phyloP scores from a whole-genome alignment of 2,329 filamentous ascomycete species.

The Diplodia scrobiculata region DNA sequence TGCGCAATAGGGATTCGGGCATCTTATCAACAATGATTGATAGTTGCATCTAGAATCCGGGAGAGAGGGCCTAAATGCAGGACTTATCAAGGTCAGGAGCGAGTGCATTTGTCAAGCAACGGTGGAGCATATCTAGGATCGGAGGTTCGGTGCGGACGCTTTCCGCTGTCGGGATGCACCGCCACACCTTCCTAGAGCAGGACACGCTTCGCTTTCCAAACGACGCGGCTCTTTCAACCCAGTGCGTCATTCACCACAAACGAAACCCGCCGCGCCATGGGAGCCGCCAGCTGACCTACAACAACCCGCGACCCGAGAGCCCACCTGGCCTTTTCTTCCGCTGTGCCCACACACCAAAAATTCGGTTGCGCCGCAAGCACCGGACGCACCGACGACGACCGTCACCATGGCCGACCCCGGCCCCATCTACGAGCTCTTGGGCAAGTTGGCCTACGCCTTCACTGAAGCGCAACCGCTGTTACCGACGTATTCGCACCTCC shows the following conservation, averaged over 20 bases:
- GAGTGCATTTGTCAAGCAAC: slow-evolving; percentile 20
- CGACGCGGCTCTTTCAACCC: slow-evolving; percentile 13
- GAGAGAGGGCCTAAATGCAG: background rate
- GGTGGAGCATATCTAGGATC: slow-evolving; percentile 13
- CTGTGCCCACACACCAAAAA: background rate
- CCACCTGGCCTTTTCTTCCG: background rate
- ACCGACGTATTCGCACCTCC: slow-evolving; percentile 62
- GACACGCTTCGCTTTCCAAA: slow-evolving; percentile 16
- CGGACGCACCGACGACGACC: slow-evolving; percentile 9
- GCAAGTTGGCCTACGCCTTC: slow-evolving; percentile 50
- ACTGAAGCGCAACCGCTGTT: slow-evolving; percentile 47
- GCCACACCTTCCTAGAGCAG: background rate
- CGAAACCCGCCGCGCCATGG: background rate
- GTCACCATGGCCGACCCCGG: slow-evolving; percentile 32
- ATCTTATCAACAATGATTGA: slow-evolving; percentile 2
- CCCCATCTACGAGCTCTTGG: slow-evolving; percentile 41
- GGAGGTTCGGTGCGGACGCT: slow-evolving; percentile 9
- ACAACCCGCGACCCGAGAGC: background rate
- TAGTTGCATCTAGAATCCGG: background rate
- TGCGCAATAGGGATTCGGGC: background rate
- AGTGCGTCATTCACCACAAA: background rate
- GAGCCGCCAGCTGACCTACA: background rate
- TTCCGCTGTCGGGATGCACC: slow-evolving; percentile 4
- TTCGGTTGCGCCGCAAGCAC: background rate
- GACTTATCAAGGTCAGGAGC: background rate